Conservation (phyloP, 495 filamentous ascomycete species). For the Tuber umbilicatum region DNA sequence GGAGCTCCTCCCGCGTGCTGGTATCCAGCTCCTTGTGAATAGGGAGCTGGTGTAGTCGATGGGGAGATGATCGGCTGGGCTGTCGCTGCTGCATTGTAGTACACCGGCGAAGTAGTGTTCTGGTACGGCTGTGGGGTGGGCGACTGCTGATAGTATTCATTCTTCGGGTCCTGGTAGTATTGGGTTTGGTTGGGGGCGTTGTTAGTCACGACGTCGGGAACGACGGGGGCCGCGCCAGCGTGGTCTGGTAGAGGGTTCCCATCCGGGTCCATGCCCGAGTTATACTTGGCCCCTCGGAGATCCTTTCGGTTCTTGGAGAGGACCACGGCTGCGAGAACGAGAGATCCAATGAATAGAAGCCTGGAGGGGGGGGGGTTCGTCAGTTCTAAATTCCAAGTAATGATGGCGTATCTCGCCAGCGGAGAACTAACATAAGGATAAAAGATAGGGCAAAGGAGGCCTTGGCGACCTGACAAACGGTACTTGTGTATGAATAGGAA, state of each 20-base stretch:
- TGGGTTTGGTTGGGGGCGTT: not conserved
- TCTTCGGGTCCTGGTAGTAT: not conserved
- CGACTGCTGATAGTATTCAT: slow-evolving; percentile 8
- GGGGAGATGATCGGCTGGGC: slow-evolving; percentile 11
- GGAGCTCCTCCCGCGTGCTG: slow-evolving; percentile 7
- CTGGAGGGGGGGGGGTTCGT: slow-evolving; percentile 9
- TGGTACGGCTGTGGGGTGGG: slow-evolving; percentile 19
- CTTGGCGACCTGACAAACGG: slow-evolving; percentile 17
- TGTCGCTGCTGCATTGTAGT: slow-evolving; percentile 17
- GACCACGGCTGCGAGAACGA: slow-evolving; percentile 29
- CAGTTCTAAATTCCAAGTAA: not conserved
- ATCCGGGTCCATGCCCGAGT: slow-evolving; percentile 17
- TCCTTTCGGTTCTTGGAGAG: slow-evolving; percentile 35
- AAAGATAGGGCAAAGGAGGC: slow-evolving; percentile 26
- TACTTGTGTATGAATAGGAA: not conserved
- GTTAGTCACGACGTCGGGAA: not conserved
- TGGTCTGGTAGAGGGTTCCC: slow-evolving; percentile 8
- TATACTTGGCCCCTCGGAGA: slow-evolving; percentile 32
- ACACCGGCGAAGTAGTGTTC: slow-evolving; percentile 13
- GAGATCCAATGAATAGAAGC: slow-evolving; percentile 37
- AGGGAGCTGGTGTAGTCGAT: slow-evolving; percentile 23
- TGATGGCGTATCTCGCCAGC: not conserved
- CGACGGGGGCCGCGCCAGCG: not conserved
- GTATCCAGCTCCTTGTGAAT: slow-evolving; percentile 5
- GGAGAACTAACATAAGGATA: slow-evolving; percentile 26